Evolutionary conservation across 768 basidiomycete species (phyloP).

Genomic region (Neoboletus brunneissimus): DNA sequence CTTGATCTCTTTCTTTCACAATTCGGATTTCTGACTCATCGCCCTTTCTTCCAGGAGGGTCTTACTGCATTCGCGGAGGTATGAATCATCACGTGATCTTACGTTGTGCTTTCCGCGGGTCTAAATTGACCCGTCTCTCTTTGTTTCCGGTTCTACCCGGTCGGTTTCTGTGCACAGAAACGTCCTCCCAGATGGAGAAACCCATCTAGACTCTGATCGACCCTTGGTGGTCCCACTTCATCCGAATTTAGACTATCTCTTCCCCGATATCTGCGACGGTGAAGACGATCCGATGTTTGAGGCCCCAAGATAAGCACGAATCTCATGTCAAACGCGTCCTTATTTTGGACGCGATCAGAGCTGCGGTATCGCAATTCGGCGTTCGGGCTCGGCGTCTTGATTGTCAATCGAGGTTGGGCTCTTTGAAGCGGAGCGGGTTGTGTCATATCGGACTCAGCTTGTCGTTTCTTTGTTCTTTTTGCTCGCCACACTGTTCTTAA

Average conservation of each 20-base stretch:
- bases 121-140: neutral
- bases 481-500: neutral
- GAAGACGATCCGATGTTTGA: neutral
- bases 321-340: neutral
- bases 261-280: neutral
- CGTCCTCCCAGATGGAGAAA: slow-evolving; percentile 21
- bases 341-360: neutral
- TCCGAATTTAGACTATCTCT: neutral
- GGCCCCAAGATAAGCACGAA: neutral
- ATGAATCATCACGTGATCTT: slow-evolving; percentile 7
- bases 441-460: neutral
- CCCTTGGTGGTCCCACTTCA: neutral
- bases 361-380: neutral
- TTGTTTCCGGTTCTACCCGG: slow-evolving; percentile 8
- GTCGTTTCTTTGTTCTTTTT: neutral
- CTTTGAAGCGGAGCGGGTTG: neutral
- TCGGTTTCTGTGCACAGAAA: slow-evolving; percentile 8
- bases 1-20: neutral
- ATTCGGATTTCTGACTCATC: slow-evolving; percentile 15
- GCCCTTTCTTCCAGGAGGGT: slow-evolving; percentile 52
- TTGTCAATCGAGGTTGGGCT: neutral
- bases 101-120: neutral
- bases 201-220: slow-evolving; percentile 19
- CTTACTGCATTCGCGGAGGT: slow-evolving; percentile 57
- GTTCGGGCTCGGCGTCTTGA: neutral